These are phyloP conservation scores for Hanseniaspora valbyensis DNA, from an alignment of 805 yeast genomes.

Conservation along the genomic window DNA sequence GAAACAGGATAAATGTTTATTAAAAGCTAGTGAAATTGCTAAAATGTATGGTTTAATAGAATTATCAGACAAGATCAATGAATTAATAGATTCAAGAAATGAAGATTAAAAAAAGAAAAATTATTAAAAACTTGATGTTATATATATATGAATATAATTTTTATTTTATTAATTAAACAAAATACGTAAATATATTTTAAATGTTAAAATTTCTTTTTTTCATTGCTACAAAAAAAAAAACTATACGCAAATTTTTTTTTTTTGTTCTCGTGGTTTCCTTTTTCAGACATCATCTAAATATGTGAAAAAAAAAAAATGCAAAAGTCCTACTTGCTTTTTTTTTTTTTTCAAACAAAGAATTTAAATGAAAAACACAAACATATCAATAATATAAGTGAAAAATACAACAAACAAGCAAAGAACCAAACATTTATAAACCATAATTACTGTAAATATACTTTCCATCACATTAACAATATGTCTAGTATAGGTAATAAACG, in stretches of 20 bases:
- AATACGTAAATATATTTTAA: not conserved
- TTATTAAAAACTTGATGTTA: too few species aligned
- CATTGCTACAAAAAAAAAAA: too few species aligned
- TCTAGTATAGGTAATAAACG: slow-evolving; percentile 20
- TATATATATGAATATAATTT: not conserved
- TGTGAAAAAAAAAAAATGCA: not conserved
- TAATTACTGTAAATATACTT: not conserved
- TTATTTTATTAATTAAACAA: too few species aligned
- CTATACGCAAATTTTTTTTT: too few species aligned
- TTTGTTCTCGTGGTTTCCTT: not conserved
- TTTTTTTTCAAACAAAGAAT: too few species aligned
- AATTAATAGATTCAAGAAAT: slow-evolving; percentile 38
- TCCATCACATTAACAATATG: not conserved
- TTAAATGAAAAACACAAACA: too few species aligned
- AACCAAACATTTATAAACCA: slow-evolving; percentile 26
- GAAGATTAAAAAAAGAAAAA: slow-evolving; percentile 15
- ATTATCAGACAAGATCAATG: slow-evolving; percentile 45
- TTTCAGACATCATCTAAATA: not conserved
- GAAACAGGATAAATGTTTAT: slow-evolving; percentile 64
- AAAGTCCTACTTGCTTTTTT: too few species aligned
- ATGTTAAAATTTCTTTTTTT: slow-evolving; percentile 1
- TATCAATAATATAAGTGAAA: too few species aligned
- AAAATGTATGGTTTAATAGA: slow-evolving; percentile 50
- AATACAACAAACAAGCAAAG: slow-evolving; percentile 39
- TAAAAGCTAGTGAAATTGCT: slow-evolving; percentile 77